A percentile compares a stretch with the other conserved stretches of the same genome.
These are phyloP conservation scores for Silybum marianum DNA, from an alignment of 129 eudicot genomes.

Conservation along the genomic window DNA sequence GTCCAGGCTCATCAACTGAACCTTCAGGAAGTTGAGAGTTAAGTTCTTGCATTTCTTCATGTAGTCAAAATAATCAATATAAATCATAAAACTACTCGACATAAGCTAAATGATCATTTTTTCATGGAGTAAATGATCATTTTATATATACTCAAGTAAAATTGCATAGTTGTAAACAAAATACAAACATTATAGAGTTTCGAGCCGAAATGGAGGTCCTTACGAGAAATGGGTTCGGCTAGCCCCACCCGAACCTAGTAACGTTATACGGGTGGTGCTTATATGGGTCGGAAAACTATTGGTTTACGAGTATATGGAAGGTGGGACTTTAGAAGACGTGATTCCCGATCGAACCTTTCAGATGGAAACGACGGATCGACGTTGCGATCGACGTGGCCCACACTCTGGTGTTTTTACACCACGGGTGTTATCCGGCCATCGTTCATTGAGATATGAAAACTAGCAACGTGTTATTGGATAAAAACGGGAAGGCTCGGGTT, in stretches of 20 bases:
- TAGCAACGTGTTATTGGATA: constrained; percentile 84
- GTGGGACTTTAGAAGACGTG: constrained; percentile 80
- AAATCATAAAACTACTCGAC: too few species aligned
- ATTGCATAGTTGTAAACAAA: too few species aligned
- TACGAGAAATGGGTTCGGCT: constrained; percentile 61
- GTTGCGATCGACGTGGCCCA: constrained; percentile 86
- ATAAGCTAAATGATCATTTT: too few species aligned
- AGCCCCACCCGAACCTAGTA: constrained; percentile 97
- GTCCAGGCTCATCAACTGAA: too few species aligned
- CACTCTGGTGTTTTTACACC: constrained; percentile 82
- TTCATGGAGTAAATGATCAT: too few species aligned
- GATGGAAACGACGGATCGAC: constrained; percentile 63
- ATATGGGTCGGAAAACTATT: constrained; percentile 81
- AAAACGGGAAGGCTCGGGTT: constrained; percentile 70
- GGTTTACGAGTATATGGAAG: constrained; percentile 94
- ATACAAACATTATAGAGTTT: constrained; percentile 72
- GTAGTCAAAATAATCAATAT: too few species aligned
- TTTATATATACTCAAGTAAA: too few species aligned
- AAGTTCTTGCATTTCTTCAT: too few species aligned
- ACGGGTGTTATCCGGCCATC: constrained; percentile 77
- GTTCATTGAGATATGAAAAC: constrained; percentile 97
- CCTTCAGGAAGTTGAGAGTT: too few species aligned
- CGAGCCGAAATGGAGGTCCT: constrained; percentile 95
- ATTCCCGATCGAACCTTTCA: constrained; percentile 51
- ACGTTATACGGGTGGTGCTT: constrained; percentile 94